A percentile compares a stretch with the other conserved stretches of the same genome.
Conservation (phyloP, 2,329 filamentous ascomycete genomes). For the Fusarium nodosum region DNA sequence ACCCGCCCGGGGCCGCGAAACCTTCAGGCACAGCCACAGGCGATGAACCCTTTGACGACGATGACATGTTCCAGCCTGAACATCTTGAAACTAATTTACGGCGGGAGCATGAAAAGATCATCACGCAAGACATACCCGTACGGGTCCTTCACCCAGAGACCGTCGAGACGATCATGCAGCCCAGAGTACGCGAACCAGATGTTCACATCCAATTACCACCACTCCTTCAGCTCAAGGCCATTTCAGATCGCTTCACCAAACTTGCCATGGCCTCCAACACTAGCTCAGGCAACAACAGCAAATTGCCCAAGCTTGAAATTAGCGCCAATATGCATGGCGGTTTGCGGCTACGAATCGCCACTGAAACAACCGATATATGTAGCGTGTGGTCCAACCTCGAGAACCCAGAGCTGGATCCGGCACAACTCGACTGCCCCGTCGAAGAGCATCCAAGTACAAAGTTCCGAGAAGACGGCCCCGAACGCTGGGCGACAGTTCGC, state of each 20-base stretch:
- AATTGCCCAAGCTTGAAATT: constrained; percentile 80
- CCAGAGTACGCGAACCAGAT: constrained; percentile 89
- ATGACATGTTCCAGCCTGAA: constrained; percentile 63
- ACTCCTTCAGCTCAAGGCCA: constrained; percentile 88
- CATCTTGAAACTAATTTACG: constrained; percentile 69
- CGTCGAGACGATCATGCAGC: constrained; percentile 95
- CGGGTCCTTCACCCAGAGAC: constrained; percentile 85
- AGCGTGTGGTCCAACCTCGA: constrained; percentile 87
- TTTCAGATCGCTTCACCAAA: constrained; percentile 95
- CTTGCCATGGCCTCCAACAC: constrained; percentile 71
- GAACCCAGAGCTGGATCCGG: constrained; percentile 89
- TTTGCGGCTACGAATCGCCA: constrained; percentile 82
- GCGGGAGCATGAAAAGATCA: constrained; percentile 86
- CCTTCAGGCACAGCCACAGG: constrained; percentile 45
- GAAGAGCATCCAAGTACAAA: constrained; percentile 85
- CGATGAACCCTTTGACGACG: constrained; percentile 59
- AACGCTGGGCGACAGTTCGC: constrained; percentile 88
- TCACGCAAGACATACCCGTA: constrained; percentile 97
- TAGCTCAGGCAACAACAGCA: constrained; percentile 59
- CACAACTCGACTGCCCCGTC: constrained; percentile 77
- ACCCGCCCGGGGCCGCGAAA: constrained; percentile 51
- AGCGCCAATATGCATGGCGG: constrained; percentile 96
- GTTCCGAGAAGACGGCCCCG: constrained; percentile 81
- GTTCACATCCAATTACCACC: constrained; percentile 93
- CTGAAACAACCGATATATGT: constrained; percentile 86